phyloP scores from a whole-genome alignment of 352 stramenopile genomes.

The Globisporangium orthogonon region DNA sequence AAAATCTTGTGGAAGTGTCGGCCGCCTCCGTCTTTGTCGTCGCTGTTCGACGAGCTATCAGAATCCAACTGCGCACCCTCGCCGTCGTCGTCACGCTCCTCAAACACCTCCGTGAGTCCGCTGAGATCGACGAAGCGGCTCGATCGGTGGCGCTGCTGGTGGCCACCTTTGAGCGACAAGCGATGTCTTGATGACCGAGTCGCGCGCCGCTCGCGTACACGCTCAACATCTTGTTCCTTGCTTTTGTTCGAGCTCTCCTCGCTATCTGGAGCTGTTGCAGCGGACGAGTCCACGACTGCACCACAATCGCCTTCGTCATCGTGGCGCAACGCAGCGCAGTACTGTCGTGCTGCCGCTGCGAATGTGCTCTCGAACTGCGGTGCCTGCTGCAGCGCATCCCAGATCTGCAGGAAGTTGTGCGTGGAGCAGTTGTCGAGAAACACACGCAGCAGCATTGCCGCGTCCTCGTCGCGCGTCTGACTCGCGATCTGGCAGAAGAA shows the following conservation, averaged over 20 bases:
- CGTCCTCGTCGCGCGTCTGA: constrained; percentile 42
- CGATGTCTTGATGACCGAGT: constrained; percentile 3
- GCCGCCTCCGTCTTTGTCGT: constrained; percentile 14
- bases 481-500: constrained; percentile 73
- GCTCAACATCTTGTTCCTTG: background rate
- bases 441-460: constrained; percentile 21
- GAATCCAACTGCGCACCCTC: background rate
- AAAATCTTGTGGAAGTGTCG: constrained; percentile 28
- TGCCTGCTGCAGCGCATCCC: constrained; percentile 39
- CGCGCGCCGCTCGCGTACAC: constrained; percentile 1
- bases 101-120: constrained; percentile 44
- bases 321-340: constrained; percentile 9
- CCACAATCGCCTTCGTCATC: background rate
- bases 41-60: constrained; percentile 5
- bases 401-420: constrained; percentile 35
- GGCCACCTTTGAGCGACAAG: background rate
- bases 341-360: constrained; percentile 16
- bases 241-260: background rate
- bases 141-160: background rate
- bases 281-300: background rate
- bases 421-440: constrained; percentile 28
- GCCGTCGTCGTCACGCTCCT: constrained; percentile 23
- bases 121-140: constrained; percentile 42
- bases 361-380: constrained; percentile 42
- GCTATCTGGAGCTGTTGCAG: background rate